Evolutionary conservation across 306 rosid genomes (phyloP).

Genomic region (Begonia peltatifolia): DNA sequence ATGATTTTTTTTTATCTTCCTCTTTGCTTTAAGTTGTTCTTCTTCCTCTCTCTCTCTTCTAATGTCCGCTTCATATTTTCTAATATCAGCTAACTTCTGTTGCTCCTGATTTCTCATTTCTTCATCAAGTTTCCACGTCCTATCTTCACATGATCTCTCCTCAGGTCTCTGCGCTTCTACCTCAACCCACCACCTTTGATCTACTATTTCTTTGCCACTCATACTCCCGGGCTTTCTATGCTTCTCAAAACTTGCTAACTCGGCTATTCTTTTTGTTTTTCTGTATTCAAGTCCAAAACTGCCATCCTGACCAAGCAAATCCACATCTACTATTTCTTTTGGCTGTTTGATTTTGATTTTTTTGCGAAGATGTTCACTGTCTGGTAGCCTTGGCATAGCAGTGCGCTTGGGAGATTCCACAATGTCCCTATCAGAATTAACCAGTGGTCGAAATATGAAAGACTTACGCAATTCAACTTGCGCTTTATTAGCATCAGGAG

Average conservation of each 20-base stretch:
- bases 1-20: constrained; percentile 46
- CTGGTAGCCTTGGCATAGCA: constrained; percentile 31
- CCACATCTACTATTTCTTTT: constrained; percentile 58
- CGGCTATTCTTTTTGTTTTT: constrained; percentile 85
- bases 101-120: constrained; percentile 53
- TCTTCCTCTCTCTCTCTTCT: constrained; percentile 90
- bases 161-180: constrained; percentile 57
- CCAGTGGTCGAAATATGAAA: constrained; percentile 31
- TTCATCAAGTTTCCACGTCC: constrained; percentile 46
- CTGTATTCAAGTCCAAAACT: constrained; percentile 39
- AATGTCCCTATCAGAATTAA: constrained; percentile 31
- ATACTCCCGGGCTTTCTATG: constrained; percentile 38
- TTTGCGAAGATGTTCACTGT: constrained; percentile 58
- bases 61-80: constrained; percentile 55
- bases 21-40: constrained; percentile 69
- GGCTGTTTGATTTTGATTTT: constrained; percentile 64
- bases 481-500: constrained; percentile 29
- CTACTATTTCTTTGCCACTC: constrained; percentile 48
- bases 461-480: constrained; percentile 44
- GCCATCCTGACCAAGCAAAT: constrained; percentile 54
- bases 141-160: constrained; percentile 44
- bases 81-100: constrained; percentile 50
- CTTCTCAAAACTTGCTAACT: constrained; percentile 55
- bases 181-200: constrained; percentile 63
- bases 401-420: constrained; percentile 36